phyloP scores from a whole-genome alignment of 306 rosid species.

The Fragaria vesca region DNA sequence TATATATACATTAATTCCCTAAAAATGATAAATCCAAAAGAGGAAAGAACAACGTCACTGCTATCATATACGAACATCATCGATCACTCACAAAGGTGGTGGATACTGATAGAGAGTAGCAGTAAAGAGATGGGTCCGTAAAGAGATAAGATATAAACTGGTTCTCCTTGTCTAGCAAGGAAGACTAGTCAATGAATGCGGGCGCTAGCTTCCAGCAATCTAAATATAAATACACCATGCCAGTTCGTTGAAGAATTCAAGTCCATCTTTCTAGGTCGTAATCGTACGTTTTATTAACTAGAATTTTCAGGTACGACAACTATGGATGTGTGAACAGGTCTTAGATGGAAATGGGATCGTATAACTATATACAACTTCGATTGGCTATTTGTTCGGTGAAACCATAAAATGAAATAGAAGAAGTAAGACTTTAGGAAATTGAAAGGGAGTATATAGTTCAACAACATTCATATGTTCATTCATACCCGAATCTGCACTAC shows the following conservation, averaged over 20 bases:
- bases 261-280: neutral
- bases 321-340: neutral
- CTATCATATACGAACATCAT: neutral
- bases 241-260: neutral
- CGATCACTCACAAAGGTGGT: neutral
- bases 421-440: too few relatives aligned
- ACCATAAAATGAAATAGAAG: too few relatives aligned
- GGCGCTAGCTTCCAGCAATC: neutral
- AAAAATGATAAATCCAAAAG: neutral
- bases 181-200: neutral
- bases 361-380: neutral
- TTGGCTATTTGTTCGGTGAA: neutral
- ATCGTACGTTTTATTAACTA: too few relatives aligned
- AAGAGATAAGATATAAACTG: neutral
- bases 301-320: neutral
- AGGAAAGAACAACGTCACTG: neutral
- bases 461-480: neutral
- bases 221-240: neutral
- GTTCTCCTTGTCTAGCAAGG: neutral
- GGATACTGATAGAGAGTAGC: neutral
- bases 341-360: neutral
- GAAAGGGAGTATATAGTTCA: too few relatives aligned
- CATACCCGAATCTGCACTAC: neutral
- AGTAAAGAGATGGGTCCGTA: neutral
- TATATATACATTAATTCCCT: neutral